phyloP scores from a whole-genome alignment of 192 early-diverging fungal species.

The Fimicolochytrium jonesii region DNA sequence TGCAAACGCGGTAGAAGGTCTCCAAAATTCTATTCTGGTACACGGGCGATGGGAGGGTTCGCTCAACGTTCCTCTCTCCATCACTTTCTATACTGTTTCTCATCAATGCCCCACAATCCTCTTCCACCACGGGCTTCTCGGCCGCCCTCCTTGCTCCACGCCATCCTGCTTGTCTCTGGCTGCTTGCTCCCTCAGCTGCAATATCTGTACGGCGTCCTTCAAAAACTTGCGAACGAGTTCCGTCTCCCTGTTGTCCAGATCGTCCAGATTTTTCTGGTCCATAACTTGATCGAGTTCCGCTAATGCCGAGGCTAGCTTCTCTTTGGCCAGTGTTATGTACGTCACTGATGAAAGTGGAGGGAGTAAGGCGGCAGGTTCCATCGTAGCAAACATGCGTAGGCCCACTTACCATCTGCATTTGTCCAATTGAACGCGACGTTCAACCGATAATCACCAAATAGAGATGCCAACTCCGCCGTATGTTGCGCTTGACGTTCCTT shows the following conservation, averaged over 20 bases:
- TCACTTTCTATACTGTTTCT: too few species aligned
- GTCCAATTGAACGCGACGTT: slow-evolving; percentile 23
- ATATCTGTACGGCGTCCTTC: background rate
- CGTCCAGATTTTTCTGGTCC: background rate
- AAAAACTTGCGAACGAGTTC: slow-evolving; percentile 8
- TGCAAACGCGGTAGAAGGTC: too few species aligned
- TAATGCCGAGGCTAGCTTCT: slow-evolving; percentile 2
- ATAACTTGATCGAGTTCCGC: slow-evolving; percentile 5
- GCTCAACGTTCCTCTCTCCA: too few species aligned
- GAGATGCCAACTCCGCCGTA: slow-evolving; percentile 1
- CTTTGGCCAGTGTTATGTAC: slow-evolving; percentile 7
- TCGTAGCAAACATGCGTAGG: background rate
- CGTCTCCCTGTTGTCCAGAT: background rate
- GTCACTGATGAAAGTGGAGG: slow-evolving; percentile 5
- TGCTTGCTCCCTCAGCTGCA: too few species aligned
- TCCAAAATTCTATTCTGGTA: too few species aligned
- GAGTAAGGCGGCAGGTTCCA: background rate
- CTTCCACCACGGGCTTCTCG: too few species aligned
- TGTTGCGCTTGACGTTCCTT: background rate
- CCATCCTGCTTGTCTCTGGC: too few species aligned
- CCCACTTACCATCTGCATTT: slow-evolving; percentile 4
- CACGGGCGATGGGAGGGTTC: too few species aligned
- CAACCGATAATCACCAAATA: slow-evolving; percentile 22
- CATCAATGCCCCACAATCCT: too few species aligned
- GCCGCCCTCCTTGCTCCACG: too few species aligned